A percentile compares a stretch with the other conserved stretches of the same genome.
Conservation (phyloP, 495 filamentous ascomycete genomes). For the Hyphodiscus hymeniophilus region DNA sequence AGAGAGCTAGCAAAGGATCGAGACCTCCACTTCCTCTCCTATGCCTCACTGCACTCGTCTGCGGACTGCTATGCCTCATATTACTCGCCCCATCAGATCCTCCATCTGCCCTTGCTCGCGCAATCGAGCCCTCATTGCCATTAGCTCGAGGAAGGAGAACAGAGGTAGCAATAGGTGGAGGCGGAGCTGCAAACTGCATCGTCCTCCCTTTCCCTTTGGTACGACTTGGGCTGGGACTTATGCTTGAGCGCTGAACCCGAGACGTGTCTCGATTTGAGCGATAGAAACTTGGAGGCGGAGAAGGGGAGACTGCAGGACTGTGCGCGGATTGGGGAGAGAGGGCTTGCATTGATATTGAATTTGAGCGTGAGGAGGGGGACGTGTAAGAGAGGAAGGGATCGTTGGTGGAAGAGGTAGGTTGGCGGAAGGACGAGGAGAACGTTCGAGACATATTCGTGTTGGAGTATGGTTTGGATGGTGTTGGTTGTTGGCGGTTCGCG, state of each 20-base stretch:
- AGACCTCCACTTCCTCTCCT: not conserved
- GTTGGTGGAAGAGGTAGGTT: conserved; percentile 10
- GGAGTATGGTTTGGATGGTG: too few relatives aligned
- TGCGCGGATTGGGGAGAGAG: conserved; percentile 13
- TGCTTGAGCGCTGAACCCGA: too few relatives aligned
- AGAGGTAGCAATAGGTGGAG: conserved; percentile 19
- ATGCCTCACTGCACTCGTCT: not conserved
- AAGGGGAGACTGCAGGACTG: conserved; percentile 6
- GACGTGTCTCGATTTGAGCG: conserved; percentile 1
- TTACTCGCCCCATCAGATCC: not conserved
- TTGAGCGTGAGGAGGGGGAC: conserved; percentile 1
- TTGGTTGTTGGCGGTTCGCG: too few relatives aligned
- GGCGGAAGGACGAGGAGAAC: conserved; percentile 7
- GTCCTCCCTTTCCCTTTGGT: not conserved
- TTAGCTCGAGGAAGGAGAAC: not conserved
- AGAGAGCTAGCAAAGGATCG: conserved; percentile 24
- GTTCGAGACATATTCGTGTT: conserved; percentile 7
- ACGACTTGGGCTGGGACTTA: conserved; percentile 1
- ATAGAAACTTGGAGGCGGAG: conserved; percentile 20
- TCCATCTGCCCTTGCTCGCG: too few relatives aligned
- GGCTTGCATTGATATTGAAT: conserved; percentile 16
- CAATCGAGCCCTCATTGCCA: too few relatives aligned
- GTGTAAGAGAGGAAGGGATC: conserved; percentile 15
- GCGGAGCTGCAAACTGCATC: conserved; percentile 20
- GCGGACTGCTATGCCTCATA: conserved; percentile 1